A percentile compares a stretch with the other conserved stretches of the same genome.
phyloP scores from a whole-genome alignment of 768 basidiomycete species.

The Suillus discolor region DNA sequence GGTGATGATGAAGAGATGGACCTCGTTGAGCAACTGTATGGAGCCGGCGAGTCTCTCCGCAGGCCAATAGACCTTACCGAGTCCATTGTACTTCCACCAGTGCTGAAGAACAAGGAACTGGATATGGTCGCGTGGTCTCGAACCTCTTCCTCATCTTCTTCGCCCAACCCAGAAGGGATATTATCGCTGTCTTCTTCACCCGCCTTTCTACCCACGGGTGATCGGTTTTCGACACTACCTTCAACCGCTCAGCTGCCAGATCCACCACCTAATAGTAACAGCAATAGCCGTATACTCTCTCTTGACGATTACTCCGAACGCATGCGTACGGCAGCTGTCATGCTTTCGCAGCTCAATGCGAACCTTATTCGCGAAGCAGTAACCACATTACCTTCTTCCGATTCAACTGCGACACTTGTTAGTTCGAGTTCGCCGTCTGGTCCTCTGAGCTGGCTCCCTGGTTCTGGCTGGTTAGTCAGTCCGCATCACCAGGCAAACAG shows the following conservation, averaged over 20 bases:
- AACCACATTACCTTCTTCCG: constrained; percentile 23
- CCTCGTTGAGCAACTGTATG: constrained; percentile 94
- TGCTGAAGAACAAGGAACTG: constrained; percentile 87
- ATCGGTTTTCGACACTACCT: constrained; percentile 10
- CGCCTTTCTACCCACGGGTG: constrained; percentile 6
- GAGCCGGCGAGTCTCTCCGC: constrained; percentile 70
- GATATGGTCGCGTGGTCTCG: constrained; percentile 85
- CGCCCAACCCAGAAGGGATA: constrained; percentile 45
- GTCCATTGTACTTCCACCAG: constrained; percentile 77
- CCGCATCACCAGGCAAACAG: constrained; percentile 21
- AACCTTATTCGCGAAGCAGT: constrained; percentile 63
- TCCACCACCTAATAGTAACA: constrained; percentile 9
- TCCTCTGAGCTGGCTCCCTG: constrained; percentile 53
- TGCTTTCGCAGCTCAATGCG: constrained; percentile 95
- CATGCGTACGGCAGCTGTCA: constrained; percentile 97
- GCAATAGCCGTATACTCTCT: constrained; percentile 47
- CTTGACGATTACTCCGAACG: constrained; percentile 98
- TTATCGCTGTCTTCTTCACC: constrained; percentile 20
- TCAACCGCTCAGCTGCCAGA: constrained; percentile 10
- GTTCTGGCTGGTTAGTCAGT: constrained; percentile 52
- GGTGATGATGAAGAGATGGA: constrained; percentile 88
- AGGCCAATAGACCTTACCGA: constrained; percentile 81
- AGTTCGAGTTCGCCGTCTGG: constrained; percentile 24
- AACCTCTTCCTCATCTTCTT: constrained; percentile 48
- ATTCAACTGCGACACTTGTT: constrained; percentile 9